A percentile compares a stretch with the other conserved stretches of the same genome.
phyloP scores from a whole-genome alignment of 768 basidiomycete genomes.

The Pisolithus microcarpus region DNA sequence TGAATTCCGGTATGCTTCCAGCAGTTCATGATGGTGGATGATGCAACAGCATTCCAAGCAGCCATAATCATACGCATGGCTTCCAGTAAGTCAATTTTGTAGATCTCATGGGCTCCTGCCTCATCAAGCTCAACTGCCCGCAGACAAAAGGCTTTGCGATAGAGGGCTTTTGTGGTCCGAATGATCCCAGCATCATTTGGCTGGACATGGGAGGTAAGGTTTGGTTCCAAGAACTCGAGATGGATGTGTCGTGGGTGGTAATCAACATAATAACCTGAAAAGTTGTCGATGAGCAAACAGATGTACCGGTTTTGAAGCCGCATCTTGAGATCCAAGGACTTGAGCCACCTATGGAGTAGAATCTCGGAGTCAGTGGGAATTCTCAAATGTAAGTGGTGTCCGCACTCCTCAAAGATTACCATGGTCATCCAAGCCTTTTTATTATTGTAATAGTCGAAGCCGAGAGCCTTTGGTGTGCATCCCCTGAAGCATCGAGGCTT shows the following conservation, averaged over 20 bases:
- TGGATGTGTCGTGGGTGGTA: slow-evolving; percentile 4
- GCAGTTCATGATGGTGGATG: slow-evolving; percentile 12
- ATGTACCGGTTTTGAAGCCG: slow-evolving; percentile 5
- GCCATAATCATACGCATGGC: slow-evolving; percentile 25
- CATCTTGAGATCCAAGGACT: slow-evolving; percentile 13
- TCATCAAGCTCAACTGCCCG: slow-evolving; percentile 26
- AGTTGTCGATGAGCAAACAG: slow-evolving; percentile 5
- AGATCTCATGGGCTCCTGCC: slow-evolving; percentile 25
- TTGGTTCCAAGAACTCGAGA: background rate
- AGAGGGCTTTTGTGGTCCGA: slow-evolving; percentile 21
- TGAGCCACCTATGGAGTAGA: slow-evolving; percentile 16
- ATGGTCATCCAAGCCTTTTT: slow-evolving; percentile 32
- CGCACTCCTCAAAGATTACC: too few species aligned
- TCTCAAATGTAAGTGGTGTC: background rate
- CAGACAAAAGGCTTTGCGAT: background rate
- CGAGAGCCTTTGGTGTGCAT: background rate
- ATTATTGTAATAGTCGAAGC: background rate
- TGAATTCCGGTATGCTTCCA: slow-evolving; percentile 6
- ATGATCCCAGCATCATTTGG: slow-evolving; percentile 3
- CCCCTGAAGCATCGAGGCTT: background rate
- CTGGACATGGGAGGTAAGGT: background rate
- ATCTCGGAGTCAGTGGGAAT: background rate
- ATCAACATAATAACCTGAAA: slow-evolving; percentile 1
- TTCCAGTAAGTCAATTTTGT: slow-evolving; percentile 30
- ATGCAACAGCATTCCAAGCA: slow-evolving; percentile 27